Evolutionary conservation across 2,329 filamentous ascomycete species (phyloP).

Genomic region (Trichoderma sp.): DNA sequence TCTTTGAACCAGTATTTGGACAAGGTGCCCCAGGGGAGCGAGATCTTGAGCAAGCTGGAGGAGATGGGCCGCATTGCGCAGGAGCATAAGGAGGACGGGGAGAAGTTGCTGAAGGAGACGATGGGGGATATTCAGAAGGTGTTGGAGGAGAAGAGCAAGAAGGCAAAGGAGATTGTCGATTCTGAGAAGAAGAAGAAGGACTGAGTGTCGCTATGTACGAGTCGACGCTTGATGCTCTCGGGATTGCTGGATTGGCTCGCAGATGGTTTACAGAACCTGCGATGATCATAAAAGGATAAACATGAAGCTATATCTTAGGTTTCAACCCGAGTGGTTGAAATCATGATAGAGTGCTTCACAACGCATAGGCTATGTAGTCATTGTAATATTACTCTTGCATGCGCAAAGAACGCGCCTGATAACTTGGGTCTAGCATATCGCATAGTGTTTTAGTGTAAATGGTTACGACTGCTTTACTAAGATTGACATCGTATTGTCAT

Average conservation of each 20-base stretch:
- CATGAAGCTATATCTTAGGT: not conserved
- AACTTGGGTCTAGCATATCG: too few species aligned
- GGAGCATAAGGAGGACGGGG: slow-evolving; percentile 70
- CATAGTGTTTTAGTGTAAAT: too few species aligned
- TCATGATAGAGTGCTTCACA: not conserved
- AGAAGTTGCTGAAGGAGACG: slow-evolving; percentile 70
- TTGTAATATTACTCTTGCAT: not conserved
- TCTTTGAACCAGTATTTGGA: slow-evolving; percentile 66
- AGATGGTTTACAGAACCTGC: not conserved
- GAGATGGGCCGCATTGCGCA: slow-evolving; percentile 67
- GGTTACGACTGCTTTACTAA: too few species aligned
- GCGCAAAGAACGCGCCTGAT: not conserved
- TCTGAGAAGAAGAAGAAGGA: slow-evolving; percentile 59
- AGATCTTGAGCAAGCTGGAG: slow-evolving; percentile 68
- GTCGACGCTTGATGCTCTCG: not conserved
- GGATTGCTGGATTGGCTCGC: not conserved
- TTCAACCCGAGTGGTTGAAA: not conserved
- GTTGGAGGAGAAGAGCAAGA: slow-evolving; percentile 61
- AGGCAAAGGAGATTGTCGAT: slow-evolving; percentile 62
- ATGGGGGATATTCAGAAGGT: slow-evolving; percentile 68
- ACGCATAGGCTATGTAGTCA: not conserved
- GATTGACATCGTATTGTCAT: too few species aligned
- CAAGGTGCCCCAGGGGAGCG: slow-evolving; percentile 65
- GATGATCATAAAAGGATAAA: not conserved
- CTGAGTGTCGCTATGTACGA: not conserved